Evolutionary conservation across 768 basidiomycete genomes (phyloP).

Genomic region (Macrolepiota fuliginosa): DNA sequence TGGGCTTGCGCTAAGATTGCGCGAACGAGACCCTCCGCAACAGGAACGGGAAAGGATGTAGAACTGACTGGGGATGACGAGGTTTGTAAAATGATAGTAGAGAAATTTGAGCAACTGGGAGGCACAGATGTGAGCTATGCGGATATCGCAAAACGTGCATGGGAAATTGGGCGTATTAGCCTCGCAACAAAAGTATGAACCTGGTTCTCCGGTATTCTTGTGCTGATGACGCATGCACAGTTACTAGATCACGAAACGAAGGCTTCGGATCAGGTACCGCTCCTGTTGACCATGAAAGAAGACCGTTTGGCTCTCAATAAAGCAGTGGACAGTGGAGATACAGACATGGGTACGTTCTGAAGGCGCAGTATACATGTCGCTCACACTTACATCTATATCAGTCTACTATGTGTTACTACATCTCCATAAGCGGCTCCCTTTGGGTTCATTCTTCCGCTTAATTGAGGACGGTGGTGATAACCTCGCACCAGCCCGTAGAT

Average conservation of each 20-base stretch:
- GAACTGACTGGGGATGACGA: constrained; percentile 72
- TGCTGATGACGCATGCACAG: constrained; percentile 33
- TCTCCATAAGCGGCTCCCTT: constrained; percentile 74
- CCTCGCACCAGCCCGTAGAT: constrained; percentile 69
- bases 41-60: constrained; percentile 48
- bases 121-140: constrained; percentile 85
- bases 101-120: constrained; percentile 84
- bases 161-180: constrained; percentile 79
- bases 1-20: constrained; percentile 95
- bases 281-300: constrained; percentile 94
- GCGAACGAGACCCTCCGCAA: constrained; percentile 59
- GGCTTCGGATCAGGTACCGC: constrained; percentile 89
- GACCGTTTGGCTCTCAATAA: constrained; percentile 84
- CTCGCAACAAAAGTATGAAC: constrained; percentile 77
- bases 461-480: constrained; percentile 86
- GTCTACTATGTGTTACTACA: constrained; percentile 94
- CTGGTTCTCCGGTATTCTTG: not conserved
- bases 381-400: constrained; percentile 28
- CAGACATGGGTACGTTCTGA: constrained; percentile 73
- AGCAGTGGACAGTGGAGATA: constrained; percentile 93
- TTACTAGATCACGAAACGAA: constrained; percentile 88
- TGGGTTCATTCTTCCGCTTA: constrained; percentile 92
- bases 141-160: constrained; percentile 91
- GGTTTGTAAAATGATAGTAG: constrained; percentile 79
- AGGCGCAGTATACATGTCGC: not conserved